These are phyloP conservation scores for Paxillus ammoniavirescens DNA, from an alignment of 768 basidiomycete species.

Conservation along the genomic window DNA sequence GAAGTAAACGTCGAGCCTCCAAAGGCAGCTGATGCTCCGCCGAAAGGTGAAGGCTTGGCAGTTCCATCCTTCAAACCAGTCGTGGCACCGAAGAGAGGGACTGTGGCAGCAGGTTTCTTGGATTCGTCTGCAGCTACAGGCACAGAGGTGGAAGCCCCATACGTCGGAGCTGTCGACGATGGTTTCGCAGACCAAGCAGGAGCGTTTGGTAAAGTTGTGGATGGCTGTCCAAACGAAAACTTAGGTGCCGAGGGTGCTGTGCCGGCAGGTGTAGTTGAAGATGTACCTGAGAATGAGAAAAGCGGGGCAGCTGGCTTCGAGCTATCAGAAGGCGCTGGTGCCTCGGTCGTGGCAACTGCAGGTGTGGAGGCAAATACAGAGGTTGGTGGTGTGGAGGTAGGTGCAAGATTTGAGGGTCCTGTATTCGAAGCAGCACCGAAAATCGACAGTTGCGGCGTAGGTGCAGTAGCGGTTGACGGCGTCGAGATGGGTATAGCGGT, in stretches of 20 bases:
- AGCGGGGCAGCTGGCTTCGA: conserved; percentile 13
- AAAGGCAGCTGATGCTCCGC: conserved; percentile 16
- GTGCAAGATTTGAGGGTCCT: background rate
- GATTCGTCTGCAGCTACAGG: conserved; percentile 17
- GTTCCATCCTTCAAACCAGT: conserved; percentile 18
- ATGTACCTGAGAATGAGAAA: conserved; percentile 22
- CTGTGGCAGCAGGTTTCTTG: conserved; percentile 26
- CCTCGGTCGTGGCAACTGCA: conserved; percentile 8
- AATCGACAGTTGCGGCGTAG: conserved; percentile 16
- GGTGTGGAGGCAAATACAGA: conserved; percentile 8
- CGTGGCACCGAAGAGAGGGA: conserved; percentile 13
- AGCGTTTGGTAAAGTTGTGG: conserved; percentile 3
- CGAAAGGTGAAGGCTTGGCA: conserved; percentile 24
- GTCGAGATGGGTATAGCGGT: conserved; percentile 25
- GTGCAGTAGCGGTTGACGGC: conserved; percentile 5
- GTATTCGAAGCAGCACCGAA: conserved; percentile 11
- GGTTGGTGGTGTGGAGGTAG: background rate
- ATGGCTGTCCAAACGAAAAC: conserved; percentile 26
- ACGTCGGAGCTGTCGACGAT: conserved; percentile 18
- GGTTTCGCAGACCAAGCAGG: background rate
- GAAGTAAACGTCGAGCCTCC: conserved; percentile 16
- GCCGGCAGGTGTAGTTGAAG: conserved; percentile 6
- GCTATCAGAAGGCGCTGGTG: background rate
- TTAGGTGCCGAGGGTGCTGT: conserved; percentile 14
- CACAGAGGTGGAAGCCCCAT: conserved; percentile 15